Conservation (phyloP, 2,329 filamentous ascomycete genomes). For the Thelonectria olida region DNA sequence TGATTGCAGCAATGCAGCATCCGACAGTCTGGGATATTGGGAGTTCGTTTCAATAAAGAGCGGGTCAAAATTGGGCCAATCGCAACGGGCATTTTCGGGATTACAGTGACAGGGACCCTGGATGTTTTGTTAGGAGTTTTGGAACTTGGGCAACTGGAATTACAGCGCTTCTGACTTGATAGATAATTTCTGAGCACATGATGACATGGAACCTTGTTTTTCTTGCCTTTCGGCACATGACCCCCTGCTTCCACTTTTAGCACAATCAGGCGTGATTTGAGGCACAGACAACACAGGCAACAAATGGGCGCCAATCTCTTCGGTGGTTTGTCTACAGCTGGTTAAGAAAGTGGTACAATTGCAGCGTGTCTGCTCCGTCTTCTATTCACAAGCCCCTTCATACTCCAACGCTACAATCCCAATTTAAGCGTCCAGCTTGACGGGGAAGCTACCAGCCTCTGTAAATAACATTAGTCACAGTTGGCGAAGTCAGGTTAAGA, state of each 20-base stretch:
- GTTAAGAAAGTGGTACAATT: conserved; percentile 49
- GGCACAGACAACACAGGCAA: conserved; percentile 19
- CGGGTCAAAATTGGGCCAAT: conserved; percentile 31
- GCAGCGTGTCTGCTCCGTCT: conserved; percentile 46
- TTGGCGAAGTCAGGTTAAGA: conserved; percentile 2
- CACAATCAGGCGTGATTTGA: conserved; percentile 22
- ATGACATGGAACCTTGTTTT: conserved; percentile 34
- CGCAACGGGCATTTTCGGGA: conserved; percentile 29
- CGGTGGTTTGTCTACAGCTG: conserved; percentile 40
- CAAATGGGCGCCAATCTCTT: conserved; percentile 33
- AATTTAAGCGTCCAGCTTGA: conserved; percentile 67
- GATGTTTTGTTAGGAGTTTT: conserved; percentile 24
- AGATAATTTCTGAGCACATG: conserved; percentile 13
- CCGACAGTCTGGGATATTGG: conserved; percentile 3
- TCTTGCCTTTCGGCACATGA: conserved; percentile 8
- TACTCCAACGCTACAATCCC: conserved; percentile 34
- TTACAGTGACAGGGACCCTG: conserved; percentile 37
- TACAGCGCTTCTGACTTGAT: conserved; percentile 28
- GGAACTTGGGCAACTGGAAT: conserved; percentile 7
- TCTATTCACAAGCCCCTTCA: conserved; percentile 40
- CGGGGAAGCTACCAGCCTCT: conserved; percentile 76
- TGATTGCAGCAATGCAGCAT: conserved; percentile 13
- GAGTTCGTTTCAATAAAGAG: conserved; percentile 9
- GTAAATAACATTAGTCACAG: conserved; percentile 42
- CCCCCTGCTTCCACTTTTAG: conserved; percentile 11